Evolutionary conservation across 2,329 filamentous ascomycete genomes (phyloP).

Genomic region (Clarireedia hainanense): DNA sequence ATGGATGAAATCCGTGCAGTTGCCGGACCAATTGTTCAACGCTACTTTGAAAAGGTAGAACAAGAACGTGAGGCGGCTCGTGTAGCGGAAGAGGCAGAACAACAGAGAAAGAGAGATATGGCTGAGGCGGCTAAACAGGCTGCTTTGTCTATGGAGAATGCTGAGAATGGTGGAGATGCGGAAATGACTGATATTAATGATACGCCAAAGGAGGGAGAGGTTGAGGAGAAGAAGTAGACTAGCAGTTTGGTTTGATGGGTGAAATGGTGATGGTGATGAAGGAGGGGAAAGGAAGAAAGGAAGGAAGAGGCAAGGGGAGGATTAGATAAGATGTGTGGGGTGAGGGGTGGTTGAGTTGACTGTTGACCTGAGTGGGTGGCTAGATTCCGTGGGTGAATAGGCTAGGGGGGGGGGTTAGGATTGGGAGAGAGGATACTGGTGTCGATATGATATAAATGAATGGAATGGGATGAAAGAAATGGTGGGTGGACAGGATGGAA

Average conservation of each 20-base stretch:
- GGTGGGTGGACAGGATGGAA: no score
- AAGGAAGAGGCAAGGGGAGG: no score
- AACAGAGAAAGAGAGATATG: constrained; percentile 45
- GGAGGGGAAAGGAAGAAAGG: not conserved
- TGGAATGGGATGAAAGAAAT: no score
- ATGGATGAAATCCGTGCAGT: constrained; percentile 90
- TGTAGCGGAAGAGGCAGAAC: constrained; percentile 49
- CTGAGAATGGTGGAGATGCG: constrained; percentile 37
- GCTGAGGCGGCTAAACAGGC: constrained; percentile 38
- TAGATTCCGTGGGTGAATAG: no score
- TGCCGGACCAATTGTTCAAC: constrained; percentile 84
- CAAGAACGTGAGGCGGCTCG: constrained; percentile 72
- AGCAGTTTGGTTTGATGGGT: not conserved
- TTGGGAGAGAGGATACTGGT: no score
- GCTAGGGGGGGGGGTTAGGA: no score
- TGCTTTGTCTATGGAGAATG: constrained; percentile 33
- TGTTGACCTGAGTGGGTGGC: no score
- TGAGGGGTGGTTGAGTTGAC: no score
- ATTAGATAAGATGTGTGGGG: no score
- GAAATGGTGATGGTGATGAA: not conserved
- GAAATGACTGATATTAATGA: constrained; percentile 60
- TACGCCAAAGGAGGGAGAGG: constrained; percentile 25
- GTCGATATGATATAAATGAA: no score
- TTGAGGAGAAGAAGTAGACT: constrained; percentile 16
- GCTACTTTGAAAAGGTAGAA: constrained; percentile 92